Base-by-base conservation (phyloP, 768 basidiomycete species). In the Serpula lacrymans region DNA sequence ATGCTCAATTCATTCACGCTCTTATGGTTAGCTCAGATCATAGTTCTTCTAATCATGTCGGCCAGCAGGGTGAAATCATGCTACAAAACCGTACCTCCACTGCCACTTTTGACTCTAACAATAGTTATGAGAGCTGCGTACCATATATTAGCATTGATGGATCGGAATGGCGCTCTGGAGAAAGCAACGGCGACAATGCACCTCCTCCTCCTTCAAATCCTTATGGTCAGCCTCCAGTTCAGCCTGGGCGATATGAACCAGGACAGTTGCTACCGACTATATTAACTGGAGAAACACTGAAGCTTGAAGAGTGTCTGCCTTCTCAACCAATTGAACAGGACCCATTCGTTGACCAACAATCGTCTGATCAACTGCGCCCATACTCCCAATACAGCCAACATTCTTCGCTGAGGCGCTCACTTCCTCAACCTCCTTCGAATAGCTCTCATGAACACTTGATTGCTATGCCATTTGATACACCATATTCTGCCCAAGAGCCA, bases 191-290 rank as follows among this genome's bases (percentile, higher is more conserved):
- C n/a, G n/a, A n/a, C n/a, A n/a, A n/a, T n/a, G n/a, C n/a, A n/a
- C n/a, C n/a, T n/a, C n/a, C n/a, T n/a, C n/a, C n/a, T n/a, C n/a
- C n/a, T n/a, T n/a, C n/a, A n/a, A n/a, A n/a, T n/a, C n/a, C n/a
- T n/a, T n/a, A n/a, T n/a, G n/a, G 43, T 26, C 46, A 38, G 3
- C 40, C 50, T 13, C 47, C 39, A 17, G n/a, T n/a, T n/a, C n/a
- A n/a, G n/a, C 51, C 49, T 12, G 62, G 53, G 18, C 72, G 71
- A 39, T 83, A 83, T 47, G 72, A 78, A 41, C 81, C 78, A 18
- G 81, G 80, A 2, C 79, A 82, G 51, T 69, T 69, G 37, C 63
- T 83, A 12, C 74, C 68, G 24, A 80, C 81, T 0, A 82, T 83
- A 30, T 65, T 76, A 39, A 82, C 81, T 5, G 81, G 81, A 24